phyloP scores from a whole-genome alignment of 495 filamentous ascomycete species.

The Cairneyella variabilis region DNA sequence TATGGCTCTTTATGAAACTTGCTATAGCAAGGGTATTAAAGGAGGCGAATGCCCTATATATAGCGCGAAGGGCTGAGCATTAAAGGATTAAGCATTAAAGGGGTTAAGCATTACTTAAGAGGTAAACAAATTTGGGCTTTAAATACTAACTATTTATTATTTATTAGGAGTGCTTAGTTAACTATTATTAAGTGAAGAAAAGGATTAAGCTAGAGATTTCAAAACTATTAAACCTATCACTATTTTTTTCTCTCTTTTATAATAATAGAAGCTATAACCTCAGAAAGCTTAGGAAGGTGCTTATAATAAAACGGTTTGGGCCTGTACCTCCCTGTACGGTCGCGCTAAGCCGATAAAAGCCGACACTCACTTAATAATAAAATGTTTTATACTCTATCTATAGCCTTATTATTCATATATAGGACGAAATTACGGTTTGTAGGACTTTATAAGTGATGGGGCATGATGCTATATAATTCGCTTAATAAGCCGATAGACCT shows the following conservation, averaged over 20 bases:
- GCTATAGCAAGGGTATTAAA: slow-evolving; percentile 19
- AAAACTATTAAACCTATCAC: too few species aligned
- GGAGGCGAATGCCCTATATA: slow-evolving; percentile 24
- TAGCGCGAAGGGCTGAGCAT: slow-evolving; percentile 25
- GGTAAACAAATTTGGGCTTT: slow-evolving; percentile 14
- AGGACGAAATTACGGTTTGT: too few species aligned
- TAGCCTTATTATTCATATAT: slow-evolving; percentile 2
- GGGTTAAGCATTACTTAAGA: slow-evolving; percentile 7
- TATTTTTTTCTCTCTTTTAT: too few species aligned
- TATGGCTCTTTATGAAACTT: slow-evolving; percentile 23
- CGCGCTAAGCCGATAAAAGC: too few species aligned
- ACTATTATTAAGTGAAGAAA: slow-evolving; percentile 11
- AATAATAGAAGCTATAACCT: too few species aligned
- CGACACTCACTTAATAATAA: too few species aligned
- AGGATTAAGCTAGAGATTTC: too few species aligned
- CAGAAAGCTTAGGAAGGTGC: too few species aligned
- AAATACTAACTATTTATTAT: slow-evolving; percentile 18
- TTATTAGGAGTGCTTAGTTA: slow-evolving; percentile 16
- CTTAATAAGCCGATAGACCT: background rate
- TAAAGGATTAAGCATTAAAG: slow-evolving; percentile 13
- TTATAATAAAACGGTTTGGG: too few species aligned
- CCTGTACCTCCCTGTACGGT: too few species aligned
- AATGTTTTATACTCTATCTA: too few species aligned
- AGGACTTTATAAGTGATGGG: background rate
- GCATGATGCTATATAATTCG: background rate